phyloP scores from a whole-genome alignment of 2,329 filamentous ascomycete genomes.

The Polychaeton citri region DNA sequence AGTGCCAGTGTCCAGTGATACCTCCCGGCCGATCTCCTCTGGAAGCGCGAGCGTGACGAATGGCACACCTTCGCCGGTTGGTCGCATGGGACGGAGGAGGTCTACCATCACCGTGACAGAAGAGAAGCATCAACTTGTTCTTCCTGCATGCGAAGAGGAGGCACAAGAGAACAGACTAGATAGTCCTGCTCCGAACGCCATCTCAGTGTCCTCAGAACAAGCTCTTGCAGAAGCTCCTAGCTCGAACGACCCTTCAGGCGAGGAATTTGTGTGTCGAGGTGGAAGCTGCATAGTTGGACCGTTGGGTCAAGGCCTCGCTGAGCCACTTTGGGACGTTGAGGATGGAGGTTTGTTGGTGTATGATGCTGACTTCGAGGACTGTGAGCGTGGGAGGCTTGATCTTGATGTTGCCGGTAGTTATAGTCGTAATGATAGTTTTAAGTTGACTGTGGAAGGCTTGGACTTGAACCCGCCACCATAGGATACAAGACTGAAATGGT shows the following conservation, averaged over 20 bases:
- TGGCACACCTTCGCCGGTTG: constrained; percentile 5
- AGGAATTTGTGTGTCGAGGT: constrained; percentile 53
- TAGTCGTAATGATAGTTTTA: constrained; percentile 56
- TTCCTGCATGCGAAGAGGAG: constrained; percentile 18
- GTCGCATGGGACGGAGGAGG: constrained; percentile 17
- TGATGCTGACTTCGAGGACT: constrained; percentile 80
- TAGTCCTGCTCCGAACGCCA: not conserved
- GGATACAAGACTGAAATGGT: too few species aligned
- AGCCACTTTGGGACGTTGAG: constrained; percentile 70
- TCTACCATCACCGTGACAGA: constrained; percentile 29
- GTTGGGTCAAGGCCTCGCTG: constrained; percentile 63
- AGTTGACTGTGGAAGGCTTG: constrained; percentile 45
- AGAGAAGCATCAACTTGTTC: constrained; percentile 43
- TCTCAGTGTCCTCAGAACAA: not conserved
- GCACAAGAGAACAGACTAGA: not conserved
- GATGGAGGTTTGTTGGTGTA: constrained; percentile 51
- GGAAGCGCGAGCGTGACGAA: constrained; percentile 1
- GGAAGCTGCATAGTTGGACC: constrained; percentile 75
- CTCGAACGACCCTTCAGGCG: constrained; percentile 12
- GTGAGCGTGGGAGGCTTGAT: constrained; percentile 66
- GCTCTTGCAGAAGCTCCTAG: not conserved
- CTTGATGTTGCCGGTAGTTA: constrained; percentile 78
- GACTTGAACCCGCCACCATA: constrained; percentile 46
- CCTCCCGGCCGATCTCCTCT: not conserved
- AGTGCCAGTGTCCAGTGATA: not conserved